Evolutionary conservation across 495 filamentous ascomycete genomes (phyloP), one percentile per base, ranked within the genome.

Genomic region (Hypoxylon crocopeplum): DNA sequence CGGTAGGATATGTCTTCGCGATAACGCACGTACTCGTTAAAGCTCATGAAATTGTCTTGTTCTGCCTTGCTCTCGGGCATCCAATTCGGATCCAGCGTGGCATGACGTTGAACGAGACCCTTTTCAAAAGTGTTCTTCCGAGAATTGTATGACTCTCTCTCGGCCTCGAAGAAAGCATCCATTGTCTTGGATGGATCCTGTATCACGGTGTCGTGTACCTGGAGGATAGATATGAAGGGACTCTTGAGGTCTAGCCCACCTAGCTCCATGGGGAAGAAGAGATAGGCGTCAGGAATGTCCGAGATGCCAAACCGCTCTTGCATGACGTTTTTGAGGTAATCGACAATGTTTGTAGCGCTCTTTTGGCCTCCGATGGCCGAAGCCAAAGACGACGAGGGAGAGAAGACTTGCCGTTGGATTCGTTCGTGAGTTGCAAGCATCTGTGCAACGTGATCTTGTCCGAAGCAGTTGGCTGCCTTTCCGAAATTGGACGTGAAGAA

Each of bases 401-500:
- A 66, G 70, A 86, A 88, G 1, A 84, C 72, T 22, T 68, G 73
- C 34, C 72, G 72, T 37, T 90, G 85, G 30, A 90, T 87, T 11
- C 80, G 77, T 22, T 76, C 72, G 36, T 87, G 80, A 0, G 85
- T 86, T 3, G 71, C 69, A 40, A 89, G 76, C 33, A 86, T 82
- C 74, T 82, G 81, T 50, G 88, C 83, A 27, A 89, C 82, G 59
- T 89, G 87, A 20, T 74, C 69, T 36, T 76, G 75, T 0, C 87
- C 87, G 53, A 87, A 88, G 61, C 84, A 87, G 50, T 86, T 79
- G 1, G 86, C 84, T 7, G 85, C 79, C 54, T 80, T 80, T 5
- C 83, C 86, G 48, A 90, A 90, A 55, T 88, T 88, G 59, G 79
- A 81, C 42, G 75, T 78, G 66, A 90, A 89, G 66, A 88, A 89